Evolutionary conservation across 352 stramenopile species (phyloP), one percentile per base, ranked within the genome.

Genomic region (Blastocystis sp.): DNA sequence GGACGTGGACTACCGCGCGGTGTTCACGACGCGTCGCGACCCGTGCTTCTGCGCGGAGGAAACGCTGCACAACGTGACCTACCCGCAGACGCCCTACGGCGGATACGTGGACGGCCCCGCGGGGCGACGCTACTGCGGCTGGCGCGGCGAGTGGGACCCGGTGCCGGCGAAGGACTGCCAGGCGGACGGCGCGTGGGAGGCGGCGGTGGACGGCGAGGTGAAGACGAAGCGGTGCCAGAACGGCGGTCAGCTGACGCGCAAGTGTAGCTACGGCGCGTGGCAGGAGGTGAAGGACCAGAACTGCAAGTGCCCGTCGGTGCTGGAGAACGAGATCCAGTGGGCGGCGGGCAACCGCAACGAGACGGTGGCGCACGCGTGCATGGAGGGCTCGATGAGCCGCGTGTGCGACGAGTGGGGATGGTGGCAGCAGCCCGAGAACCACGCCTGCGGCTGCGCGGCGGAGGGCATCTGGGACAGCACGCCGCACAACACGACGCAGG

Each of bases 271-370:
- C n/a, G 66, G 66, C 9, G 28, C 53, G 41, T 53, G 21, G 21
- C 66, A 77, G 66, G 66, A 77, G 23, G 41, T 77, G 3, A 43
- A 56, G 2, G 40, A 77, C 40, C 7, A 60, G 66, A 53, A 77
- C 28, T 77, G 66, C 52, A 38, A 56, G 9, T 77, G 66, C 45
- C 3, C 38, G 5, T 7, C 1, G 43, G 21, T 7, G 4, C 2
- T 17, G 21, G 5, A 61, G 2, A 43, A 77, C 4, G 66, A 60
- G n/a, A 41, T 77, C n/a, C 19, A 34, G 43, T 77, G 66, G 66
- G 9, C 2, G 19, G 38, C 66, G 23, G 66, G 38, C 28, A 77
- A 77, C 52, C 66, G 66, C 43, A 23, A 77, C n/a, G 66, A 77
- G 19, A 59, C 40, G 34, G n/a, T 60, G 2, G 19, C 9, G 38